phyloP scores from a whole-genome alignment of 352 stramenopile species.

The Thraustochytrium striatum region DNA sequence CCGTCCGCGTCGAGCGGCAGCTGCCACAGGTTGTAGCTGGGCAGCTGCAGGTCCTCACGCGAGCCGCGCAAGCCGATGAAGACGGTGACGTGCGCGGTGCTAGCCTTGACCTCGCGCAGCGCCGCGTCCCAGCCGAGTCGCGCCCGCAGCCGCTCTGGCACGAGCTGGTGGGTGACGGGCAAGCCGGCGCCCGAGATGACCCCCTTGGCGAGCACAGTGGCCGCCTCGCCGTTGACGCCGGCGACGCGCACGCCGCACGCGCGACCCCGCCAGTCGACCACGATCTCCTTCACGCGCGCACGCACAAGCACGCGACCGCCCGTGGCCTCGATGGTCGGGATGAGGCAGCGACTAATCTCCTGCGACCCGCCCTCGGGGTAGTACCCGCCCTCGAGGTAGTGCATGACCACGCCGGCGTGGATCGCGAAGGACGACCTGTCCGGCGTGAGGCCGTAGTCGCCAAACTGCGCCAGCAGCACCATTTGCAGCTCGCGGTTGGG shows the following conservation, averaged over 20 bases:
- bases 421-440: conserved; percentile 53
- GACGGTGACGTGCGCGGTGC: not conserved
- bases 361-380: conserved; percentile 57
- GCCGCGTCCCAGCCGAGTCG: conserved; percentile 1
- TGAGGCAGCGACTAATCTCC: conserved; percentile 54
- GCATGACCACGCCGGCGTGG: conserved; percentile 53
- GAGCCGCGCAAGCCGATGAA: conserved; percentile 42
- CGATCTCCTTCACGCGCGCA: conserved; percentile 54
- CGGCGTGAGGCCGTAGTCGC: conserved; percentile 56
- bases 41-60: not conserved
- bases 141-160: not conserved
- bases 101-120: conserved; percentile 4
- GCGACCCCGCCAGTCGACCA: conserved; percentile 53
- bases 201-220: conserved; percentile 12
- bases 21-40: conserved; percentile 11
- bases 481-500: conserved; percentile 52
- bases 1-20: conserved; percentile 17
- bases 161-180: conserved; percentile 19
- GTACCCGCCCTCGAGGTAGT: conserved; percentile 57
- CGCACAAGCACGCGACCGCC: conserved; percentile 58
- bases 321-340: conserved; percentile 54
- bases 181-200: conserved; percentile 34
- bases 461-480: conserved; percentile 55
- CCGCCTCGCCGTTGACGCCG: not conserved
- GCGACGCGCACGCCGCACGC: conserved; percentile 48